phyloP scores from a whole-genome alignment of 225 moss, liverwort and hornwort species.

The Anthoceros angustus region DNA sequence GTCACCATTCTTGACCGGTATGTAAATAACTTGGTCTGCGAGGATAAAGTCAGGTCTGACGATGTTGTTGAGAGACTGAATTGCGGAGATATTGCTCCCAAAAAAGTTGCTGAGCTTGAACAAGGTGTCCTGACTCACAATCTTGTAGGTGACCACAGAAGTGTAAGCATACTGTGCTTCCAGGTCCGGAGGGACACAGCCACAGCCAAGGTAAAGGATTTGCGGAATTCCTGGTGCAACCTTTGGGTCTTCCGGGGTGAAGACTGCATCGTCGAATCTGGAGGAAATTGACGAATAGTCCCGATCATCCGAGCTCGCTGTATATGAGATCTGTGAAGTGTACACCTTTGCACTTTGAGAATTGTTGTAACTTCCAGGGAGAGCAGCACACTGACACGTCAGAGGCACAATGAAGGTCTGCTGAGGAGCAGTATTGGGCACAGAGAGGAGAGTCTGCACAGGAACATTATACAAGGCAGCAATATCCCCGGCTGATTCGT shows the following conservation, averaged over 20 bases:
- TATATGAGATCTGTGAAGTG: background rate
- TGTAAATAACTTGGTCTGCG: conserved; percentile 4
- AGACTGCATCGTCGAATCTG: background rate
- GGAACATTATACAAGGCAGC: background rate
- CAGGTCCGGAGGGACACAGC: background rate
- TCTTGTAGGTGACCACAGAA: background rate
- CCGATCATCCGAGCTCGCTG: background rate
- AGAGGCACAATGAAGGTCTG: background rate
- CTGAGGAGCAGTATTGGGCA: background rate
- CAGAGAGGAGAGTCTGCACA: background rate
- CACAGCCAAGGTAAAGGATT: background rate
- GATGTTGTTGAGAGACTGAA: conserved; percentile 3
- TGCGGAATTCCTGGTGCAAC: background rate
- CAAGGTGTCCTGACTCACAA: background rate
- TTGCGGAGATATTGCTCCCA: background rate
- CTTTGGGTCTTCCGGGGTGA: background rate
- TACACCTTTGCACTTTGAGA: background rate
- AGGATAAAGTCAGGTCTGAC: background rate
- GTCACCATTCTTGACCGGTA: conserved; percentile 10
- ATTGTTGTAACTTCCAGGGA: background rate
- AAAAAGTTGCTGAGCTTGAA: background rate
- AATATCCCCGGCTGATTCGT: background rate
- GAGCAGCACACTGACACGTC: background rate
- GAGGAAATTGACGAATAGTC: background rate
- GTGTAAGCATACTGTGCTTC: background rate